Conservation (phyloP, 2,329 filamentous ascomycete species). For the Trichoderma koningiopsis region DNA sequence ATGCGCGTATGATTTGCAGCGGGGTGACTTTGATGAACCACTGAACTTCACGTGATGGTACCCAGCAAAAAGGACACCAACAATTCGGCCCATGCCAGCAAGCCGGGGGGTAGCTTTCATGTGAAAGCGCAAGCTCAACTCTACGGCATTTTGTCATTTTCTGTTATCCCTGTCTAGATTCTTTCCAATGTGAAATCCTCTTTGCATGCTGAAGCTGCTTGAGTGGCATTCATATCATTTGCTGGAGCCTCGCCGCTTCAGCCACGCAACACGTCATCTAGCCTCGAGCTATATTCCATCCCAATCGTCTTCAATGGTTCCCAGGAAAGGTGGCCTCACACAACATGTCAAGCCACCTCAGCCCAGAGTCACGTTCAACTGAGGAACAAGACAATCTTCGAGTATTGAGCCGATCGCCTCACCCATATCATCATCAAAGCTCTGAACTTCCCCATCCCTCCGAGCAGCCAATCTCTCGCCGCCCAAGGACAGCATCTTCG, state of each 20-base stretch:
- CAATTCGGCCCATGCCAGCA: neutral
- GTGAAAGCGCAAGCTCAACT: slow-evolving; percentile 12
- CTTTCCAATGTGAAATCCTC: slow-evolving; percentile 6
- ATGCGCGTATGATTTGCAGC: slow-evolving; percentile 18
- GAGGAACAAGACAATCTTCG: slow-evolving; percentile 47
- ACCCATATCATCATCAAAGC: slow-evolving; percentile 66
- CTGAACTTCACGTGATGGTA: slow-evolving; percentile 11
- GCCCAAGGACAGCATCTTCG: slow-evolving; percentile 27
- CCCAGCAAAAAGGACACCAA: slow-evolving; percentile 9
- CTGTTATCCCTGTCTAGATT: neutral
- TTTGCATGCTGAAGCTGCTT: neutral
- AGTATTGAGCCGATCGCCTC: slow-evolving; percentile 62
- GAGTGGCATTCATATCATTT: neutral
- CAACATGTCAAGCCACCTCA: slow-evolving; percentile 53
- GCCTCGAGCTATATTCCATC: slow-evolving; percentile 12
- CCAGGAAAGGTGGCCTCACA: slow-evolving; percentile 28
- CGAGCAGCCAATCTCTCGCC: slow-evolving; percentile 40
- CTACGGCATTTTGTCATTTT: neutral
- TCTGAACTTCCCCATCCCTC: slow-evolving; percentile 54
- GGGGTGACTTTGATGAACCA: slow-evolving; percentile 13
- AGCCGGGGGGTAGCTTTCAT: slow-evolving; percentile 25
- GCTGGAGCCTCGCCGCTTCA: neutral
- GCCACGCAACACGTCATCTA: slow-evolving; percentile 17
- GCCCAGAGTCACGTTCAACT: slow-evolving; percentile 39
- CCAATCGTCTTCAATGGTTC: slow-evolving; percentile 35